Evolutionary conservation across 1,139 yeast species (phyloP).

Genomic region (Yamadazyma blattariae): DNA sequence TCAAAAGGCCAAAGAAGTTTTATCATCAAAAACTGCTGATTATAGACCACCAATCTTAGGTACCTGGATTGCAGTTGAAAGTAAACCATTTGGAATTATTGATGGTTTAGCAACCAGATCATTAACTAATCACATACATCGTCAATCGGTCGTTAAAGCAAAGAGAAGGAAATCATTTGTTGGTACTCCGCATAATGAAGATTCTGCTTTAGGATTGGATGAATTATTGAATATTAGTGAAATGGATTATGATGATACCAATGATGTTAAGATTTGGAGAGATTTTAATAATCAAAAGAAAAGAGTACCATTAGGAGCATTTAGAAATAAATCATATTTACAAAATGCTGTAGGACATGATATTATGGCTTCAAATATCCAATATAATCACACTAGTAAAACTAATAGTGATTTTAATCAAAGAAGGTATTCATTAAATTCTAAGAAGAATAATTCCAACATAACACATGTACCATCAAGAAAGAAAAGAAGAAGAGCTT

Average conservation of each 20-base stretch:
- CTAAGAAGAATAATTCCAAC: constrained; percentile 10
- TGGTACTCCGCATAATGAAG: constrained; percentile 30
- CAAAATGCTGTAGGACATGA: constrained; percentile 23
- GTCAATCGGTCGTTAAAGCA: constrained; percentile 1
- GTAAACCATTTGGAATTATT: constrained; percentile 87
- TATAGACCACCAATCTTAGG: constrained; percentile 91
- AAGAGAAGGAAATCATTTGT: constrained; percentile 19
- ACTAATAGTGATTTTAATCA: constrained; percentile 20
- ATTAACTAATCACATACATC: constrained; percentile 23
- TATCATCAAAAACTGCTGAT: constrained; percentile 79
- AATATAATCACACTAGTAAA: constrained; percentile 21
- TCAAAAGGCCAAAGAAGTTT: constrained; percentile 81
- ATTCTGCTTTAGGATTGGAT: constrained; percentile 71
- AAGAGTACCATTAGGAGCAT: constrained; percentile 82
- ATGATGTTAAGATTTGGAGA: constrained; percentile 50
- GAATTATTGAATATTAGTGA: constrained; percentile 87
- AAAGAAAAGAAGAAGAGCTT: constrained; percentile 50
- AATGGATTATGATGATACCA: constrained; percentile 74
- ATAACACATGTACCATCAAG: constrained; percentile 19
- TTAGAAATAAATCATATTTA: constrained; percentile 70
- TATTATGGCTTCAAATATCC: constrained; percentile 18
- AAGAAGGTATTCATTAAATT: constrained; percentile 18
- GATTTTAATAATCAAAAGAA: constrained; percentile 52
- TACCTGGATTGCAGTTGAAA: constrained; percentile 79
- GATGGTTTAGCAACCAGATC: constrained; percentile 91